Percentiles rank a stretch among this genome's conserved stretches.
Evolutionary conservation across 495 filamentous ascomycete species (phyloP).

Genomic region (Sabuloglossum arenarium): DNA sequence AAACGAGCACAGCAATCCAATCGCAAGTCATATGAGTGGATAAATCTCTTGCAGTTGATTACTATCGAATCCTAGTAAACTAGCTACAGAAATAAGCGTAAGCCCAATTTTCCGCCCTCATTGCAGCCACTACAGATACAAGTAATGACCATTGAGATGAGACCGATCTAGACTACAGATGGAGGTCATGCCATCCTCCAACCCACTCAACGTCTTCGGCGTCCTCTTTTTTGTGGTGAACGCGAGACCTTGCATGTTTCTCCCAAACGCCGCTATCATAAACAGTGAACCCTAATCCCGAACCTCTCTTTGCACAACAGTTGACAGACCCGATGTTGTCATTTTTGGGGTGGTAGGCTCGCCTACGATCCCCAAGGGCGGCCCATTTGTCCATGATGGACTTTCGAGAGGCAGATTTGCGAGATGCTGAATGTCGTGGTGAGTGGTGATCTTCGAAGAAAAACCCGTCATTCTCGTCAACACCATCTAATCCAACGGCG

Average conservation of each 20-base stretch:
- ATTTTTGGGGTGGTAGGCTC: constrained; percentile 34
- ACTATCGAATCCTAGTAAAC: constrained; percentile 1
- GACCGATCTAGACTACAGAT: constrained; percentile 14
- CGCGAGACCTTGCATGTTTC: constrained; percentile 16
- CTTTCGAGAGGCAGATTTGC: constrained; percentile 28
- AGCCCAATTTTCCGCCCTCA: neutral
- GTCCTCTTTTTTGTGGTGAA: constrained; percentile 15
- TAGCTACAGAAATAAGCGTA: neutral
- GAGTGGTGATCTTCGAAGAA: constrained; percentile 40
- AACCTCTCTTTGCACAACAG: constrained; percentile 12
- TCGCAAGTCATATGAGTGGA: neutral
- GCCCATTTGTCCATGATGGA: constrained; percentile 66
- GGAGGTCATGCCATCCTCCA: constrained; percentile 62
- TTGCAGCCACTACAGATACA: neutral
- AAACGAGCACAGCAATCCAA: too few relatives aligned
- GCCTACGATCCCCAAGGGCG: constrained; percentile 57
- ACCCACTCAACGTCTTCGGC: constrained; percentile 72
- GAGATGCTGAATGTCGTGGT: constrained; percentile 24
- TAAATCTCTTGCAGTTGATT: neutral
- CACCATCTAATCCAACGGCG: constrained; percentile 28
- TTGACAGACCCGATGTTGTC: neutral
- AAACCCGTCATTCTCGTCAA: constrained; percentile 41
- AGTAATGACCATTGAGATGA: neutral
- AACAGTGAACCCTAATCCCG: constrained; percentile 1
- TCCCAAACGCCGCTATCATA: constrained; percentile 16